Base-by-base conservation (phyloP, 169 alveolate genomes). In the Theileria sp. region DNA sequence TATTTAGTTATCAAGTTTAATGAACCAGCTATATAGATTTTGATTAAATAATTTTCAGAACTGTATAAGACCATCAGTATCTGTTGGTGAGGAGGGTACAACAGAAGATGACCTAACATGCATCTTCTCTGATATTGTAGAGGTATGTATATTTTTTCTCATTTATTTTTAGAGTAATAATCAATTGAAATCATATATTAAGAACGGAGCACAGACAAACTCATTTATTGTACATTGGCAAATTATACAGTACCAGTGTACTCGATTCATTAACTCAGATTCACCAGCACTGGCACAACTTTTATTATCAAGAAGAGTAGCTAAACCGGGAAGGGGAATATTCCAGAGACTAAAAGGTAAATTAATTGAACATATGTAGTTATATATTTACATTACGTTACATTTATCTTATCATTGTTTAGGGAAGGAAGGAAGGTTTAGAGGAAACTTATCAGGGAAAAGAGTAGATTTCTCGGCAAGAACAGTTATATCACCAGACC, bases 401-500 rank as follows among this genome's bases (percentile, higher is more conserved):
- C 99, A 32, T 6, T 58, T 3, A 58, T 9, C 21, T 10, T 6
- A 25, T 21, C 21, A 10, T 6, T 21, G 3, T 58, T 21, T 58
- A 58, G 67, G 67, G n/a, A 98, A 98, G 87, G 98, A 96, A 69
- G 99, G 99, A 0, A 94, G 99, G 77, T 97, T 98, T 76, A 94
- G 99, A 80, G 98, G 99, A n/a, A 97, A 98, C 88, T 86, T 98
- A 73, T 95, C 98, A 19, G 99, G 99, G 26, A 98, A 98, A 85
- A 95, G 99, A 80, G 99, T 97, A n/a, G 99, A 98, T 82, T 98
- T 96, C 89, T 95, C 99, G 2, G 99, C 99, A 30, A 88, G 99
- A 69, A 97, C 99, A 13, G 99, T 98, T 34, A 98, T 98, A 38
- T 97, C 99, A 1, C 99, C 99, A 3, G 99, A 98, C 81, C 99